Evolutionary conservation across 1,284 basidiomycete species (phyloP).

Genomic region (Apiotrichum siamense): DNA sequence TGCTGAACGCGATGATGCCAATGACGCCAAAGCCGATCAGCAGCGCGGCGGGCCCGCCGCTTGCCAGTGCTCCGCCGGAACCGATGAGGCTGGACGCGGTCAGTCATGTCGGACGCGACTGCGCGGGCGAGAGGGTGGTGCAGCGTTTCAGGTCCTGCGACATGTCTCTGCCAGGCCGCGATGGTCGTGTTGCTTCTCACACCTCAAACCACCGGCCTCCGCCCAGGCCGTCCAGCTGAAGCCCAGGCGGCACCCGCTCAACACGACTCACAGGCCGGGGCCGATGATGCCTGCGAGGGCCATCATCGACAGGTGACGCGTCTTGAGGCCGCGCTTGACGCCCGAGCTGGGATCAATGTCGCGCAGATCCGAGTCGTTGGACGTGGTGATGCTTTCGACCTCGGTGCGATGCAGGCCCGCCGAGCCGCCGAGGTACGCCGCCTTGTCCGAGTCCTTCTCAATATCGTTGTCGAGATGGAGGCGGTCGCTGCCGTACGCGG

Average conservation of each 20-base stretch:
- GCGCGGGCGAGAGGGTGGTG: neutral
- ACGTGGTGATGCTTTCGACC: neutral
- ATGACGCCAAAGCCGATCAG: conserved; percentile 24
- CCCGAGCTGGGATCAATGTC: conserved; percentile 15
- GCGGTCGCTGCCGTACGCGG: neutral
- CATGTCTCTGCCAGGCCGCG: too few species aligned
- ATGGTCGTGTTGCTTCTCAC: too few species aligned
- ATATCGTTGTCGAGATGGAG: neutral
- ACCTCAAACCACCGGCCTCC: too few species aligned
- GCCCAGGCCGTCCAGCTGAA: too few species aligned
- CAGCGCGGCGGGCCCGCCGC: conserved; percentile 20
- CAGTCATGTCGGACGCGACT: neutral
- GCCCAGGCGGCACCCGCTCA: too few species aligned
- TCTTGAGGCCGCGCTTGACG: conserved; percentile 24
- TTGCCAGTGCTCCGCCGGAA: conserved; percentile 18
- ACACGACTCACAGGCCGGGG: conserved; percentile 9
- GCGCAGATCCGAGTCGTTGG: neutral
- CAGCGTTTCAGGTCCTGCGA: neutral
- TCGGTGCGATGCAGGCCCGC: neutral
- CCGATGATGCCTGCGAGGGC: conserved; percentile 28
- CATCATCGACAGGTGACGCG: conserved; percentile 31
- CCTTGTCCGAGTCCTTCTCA: neutral
- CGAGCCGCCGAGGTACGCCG: neutral
- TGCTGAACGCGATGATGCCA: conserved; percentile 18
- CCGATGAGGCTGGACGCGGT: conserved; percentile 16